Percentiles rank a stretch among this genome's conserved stretches.
These are phyloP conservation scores for Suhomyces maxii DNA, from an alignment of 1,139 yeast genomes.

Conservation along the genomic window DNA sequence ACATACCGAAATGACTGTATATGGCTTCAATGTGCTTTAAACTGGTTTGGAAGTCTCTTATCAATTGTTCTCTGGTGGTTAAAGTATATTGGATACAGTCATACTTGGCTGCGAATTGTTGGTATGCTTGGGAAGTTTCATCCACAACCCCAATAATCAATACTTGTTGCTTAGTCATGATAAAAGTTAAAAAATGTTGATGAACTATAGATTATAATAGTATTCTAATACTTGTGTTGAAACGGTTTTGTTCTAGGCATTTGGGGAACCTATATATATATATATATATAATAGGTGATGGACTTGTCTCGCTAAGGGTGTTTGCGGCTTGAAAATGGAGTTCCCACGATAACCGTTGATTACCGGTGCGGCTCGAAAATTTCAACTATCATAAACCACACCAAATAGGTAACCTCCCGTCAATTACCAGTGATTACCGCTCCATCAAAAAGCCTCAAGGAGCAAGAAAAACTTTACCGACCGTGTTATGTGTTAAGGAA, in stretches of 20 bases:
- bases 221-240: too few relatives aligned
- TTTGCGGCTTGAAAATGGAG: neutral
- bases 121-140: slow-evolving; percentile 35
- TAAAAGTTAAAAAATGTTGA: too few relatives aligned
- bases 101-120: slow-evolving; percentile 36
- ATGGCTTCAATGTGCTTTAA: slow-evolving; percentile 22
- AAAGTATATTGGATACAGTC: slow-evolving; percentile 46
- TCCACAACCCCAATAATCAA: slow-evolving; percentile 48
- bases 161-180: slow-evolving; percentile 36
- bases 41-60: slow-evolving; percentile 20
- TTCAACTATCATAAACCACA: neutral
- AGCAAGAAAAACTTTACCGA: too few relatives aligned
- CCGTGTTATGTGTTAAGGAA: too few relatives aligned
- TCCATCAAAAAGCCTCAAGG: too few relatives aligned
- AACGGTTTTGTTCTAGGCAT: too few relatives aligned
- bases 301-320: neutral
- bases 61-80: slow-evolving; percentile 41
- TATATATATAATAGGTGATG: too few relatives aligned
- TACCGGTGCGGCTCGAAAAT: slow-evolving; percentile 9
- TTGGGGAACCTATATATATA: too few relatives aligned
- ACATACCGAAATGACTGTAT: slow-evolving; percentile 25
- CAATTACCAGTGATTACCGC: neutral
- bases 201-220: too few relatives aligned
- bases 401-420: neutral
- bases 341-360: slow-evolving; percentile 1